These are phyloP conservation scores for Astrephomene gubernaculifera DNA, from an alignment of 139 green algal genomes.

Conservation along the genomic window DNA sequence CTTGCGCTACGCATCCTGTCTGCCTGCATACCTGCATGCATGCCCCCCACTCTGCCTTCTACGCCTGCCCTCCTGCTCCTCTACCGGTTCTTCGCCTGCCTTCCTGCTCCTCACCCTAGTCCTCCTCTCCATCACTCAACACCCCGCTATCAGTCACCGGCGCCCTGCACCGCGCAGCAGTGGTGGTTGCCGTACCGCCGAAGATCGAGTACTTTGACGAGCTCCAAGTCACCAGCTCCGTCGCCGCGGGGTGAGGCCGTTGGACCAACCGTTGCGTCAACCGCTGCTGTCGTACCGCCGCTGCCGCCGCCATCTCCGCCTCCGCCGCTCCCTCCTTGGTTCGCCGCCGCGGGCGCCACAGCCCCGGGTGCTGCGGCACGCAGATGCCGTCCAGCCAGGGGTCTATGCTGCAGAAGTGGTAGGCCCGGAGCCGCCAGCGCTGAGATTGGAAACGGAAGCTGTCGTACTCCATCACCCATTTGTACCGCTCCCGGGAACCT, in stretches of 20 bases:
- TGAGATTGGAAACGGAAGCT: constrained; percentile 48
- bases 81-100: neutral
- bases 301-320: too few relatives aligned
- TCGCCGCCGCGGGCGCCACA: constrained; percentile 8
- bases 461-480: constrained; percentile 64
- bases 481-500: constrained; percentile 57
- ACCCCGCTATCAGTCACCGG: neutral
- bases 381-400: constrained; percentile 56
- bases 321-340: too few relatives aligned
- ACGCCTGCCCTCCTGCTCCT: neutral
- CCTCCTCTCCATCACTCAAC: neutral
- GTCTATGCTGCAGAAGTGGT: constrained; percentile 61
- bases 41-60: too few relatives aligned
- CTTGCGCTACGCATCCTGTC: too few relatives aligned
- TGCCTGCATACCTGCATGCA: too few relatives aligned
- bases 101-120: neutral
- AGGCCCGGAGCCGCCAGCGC: constrained; percentile 44
- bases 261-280: neutral
- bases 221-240: neutral
- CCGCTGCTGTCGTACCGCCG: neutral
- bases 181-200: too few relatives aligned
- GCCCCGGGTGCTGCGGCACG: constrained; percentile 36
- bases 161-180: too few relatives aligned
- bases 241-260: neutral
- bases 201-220: constrained; percentile 7